These are phyloP conservation scores for Entomortierella beljakovae DNA, from an alignment of 192 early-diverging fungal genomes.

Conservation along the genomic window DNA sequence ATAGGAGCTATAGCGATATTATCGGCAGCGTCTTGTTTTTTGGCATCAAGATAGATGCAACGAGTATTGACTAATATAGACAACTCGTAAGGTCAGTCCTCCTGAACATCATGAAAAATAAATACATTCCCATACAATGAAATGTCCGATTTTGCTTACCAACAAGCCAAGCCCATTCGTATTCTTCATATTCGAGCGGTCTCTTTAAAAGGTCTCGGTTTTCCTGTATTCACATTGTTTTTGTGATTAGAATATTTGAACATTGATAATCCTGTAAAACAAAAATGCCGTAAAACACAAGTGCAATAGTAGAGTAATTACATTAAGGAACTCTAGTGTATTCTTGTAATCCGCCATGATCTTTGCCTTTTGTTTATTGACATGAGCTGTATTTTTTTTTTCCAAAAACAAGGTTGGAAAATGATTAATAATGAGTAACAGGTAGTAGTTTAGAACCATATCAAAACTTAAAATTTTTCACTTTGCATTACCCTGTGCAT, in stretches of 20 bases:
- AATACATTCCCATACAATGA: not conserved
- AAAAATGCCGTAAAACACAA: not conserved
- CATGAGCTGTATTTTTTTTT: slow-evolving; percentile 56
- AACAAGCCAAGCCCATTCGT: slow-evolving; percentile 72
- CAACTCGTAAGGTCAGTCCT: too few relatives aligned
- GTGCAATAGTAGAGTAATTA: not conserved
- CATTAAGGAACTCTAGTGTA: slow-evolving; percentile 17
- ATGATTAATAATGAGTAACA: not conserved
- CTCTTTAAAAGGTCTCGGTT: slow-evolving; percentile 21
- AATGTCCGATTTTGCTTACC: slow-evolving; percentile 43
- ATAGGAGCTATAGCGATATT: slow-evolving; percentile 80
- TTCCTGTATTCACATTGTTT: slow-evolving; percentile 2
- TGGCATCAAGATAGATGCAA: slow-evolving; percentile 64
- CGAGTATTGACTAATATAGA: slow-evolving; percentile 64
- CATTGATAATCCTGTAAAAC: not conserved
- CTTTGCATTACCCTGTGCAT: slow-evolving; percentile 60
- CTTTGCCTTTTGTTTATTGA: slow-evolving; percentile 58
- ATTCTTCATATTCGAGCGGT: slow-evolving; percentile 55
- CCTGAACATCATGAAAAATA: too few relatives aligned
- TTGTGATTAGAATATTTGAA: not conserved
- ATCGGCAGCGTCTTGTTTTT: slow-evolving; percentile 53
- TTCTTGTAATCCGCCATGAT: slow-evolving; percentile 58
- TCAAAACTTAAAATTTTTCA: too few relatives aligned
- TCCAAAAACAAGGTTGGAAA: too few relatives aligned
- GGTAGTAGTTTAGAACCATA: not conserved